Base-by-base conservation (phyloP, 2,329 filamentous ascomycete species). In the Aspergillus pseudoterreus region DNA sequence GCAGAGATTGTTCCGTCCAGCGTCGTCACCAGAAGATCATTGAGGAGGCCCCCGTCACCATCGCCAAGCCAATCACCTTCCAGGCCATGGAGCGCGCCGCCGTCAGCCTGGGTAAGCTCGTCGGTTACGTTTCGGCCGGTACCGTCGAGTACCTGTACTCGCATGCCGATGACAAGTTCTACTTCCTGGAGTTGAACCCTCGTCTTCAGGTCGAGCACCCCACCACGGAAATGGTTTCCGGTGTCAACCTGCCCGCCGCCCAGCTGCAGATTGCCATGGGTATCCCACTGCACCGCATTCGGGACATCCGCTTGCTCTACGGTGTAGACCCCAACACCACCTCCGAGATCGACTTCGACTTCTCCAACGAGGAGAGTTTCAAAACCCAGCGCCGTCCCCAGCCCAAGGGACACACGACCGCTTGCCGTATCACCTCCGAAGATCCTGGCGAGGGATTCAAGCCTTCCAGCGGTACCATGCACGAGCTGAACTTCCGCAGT, bases 241-340 rank as follows among this genome's bases (percentile, higher is more conserved):
- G 95, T 70, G 94, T 99, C 69, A 96, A 97, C 75, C 75, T 99
- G 70, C 94, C 94, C 46, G 94, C 95, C 57, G 94, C 94, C 49
- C 94, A 99, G 78, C 87, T 99, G 48, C 94, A 99, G 79, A 87
- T 99, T 77, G 94, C 94, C 67, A 99, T 99, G 94, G 94, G 94
- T 83, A 81, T 99, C 38, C 94, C 94, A 48, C 81, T 99, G 48
- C 91, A 97, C 80, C 84, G 92, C 67, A 94, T 99, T 66, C 87
- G 90, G 64, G 94, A 99, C 74, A 99, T 99, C 74, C 86, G 94
- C 66, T 81, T 99, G 57, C 81, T 99, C 52, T 99, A 99, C 72
- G 95, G 95, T 57, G 90, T 92, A 43, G 94, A 99, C 71, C 91
- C 92, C 57, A 90, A 91, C 73, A 86, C 88, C 12, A 77, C 85